Evolutionary conservation across 2,329 filamentous ascomycete genomes (phyloP), one percentile per base, ranked within the genome.

Genomic region (Colletotrichum magnum): DNA sequence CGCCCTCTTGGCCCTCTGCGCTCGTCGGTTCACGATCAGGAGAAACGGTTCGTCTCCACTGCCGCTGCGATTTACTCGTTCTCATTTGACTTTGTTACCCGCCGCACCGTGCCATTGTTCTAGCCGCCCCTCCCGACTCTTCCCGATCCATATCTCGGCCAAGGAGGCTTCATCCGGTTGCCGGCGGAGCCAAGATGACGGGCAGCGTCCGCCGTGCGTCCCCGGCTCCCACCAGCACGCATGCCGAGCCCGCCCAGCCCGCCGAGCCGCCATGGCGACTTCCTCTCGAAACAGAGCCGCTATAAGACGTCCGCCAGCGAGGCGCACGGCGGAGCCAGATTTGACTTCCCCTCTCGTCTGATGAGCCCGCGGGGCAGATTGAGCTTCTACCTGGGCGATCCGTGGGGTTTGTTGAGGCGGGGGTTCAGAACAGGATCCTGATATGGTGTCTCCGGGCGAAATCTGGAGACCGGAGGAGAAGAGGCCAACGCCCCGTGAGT

Each of bases 191-290:
- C 16, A 48, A 5, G 5, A 18, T 18, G 52, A 6, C 28, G 28
- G 18, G 9, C 47, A 50, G 18, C 47, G 18, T 50, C 21, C 18
- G 10, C 12, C 21, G 16, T 18, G 47, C 18, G 39, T 12, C 26
- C 39, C 13, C 13, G 21, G 53, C 47, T 68, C 48, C 43, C 15
- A 26, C 2, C 24, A 41, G 9, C 21, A 56, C 15, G 60, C 28
- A 51, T n/a, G 53, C 43, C 32, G 28, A 43, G 45, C 47, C 18
- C 47, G 47, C 58, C 58, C 16, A 60, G 58, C 18, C 26, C 60
- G 48, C 54, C 60, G 12, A 65, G 61, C 24, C 45, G 6, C 26
- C 36, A 18, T 36, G 6, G 18, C 24, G n/a, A 6, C 41, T 32
- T 64, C 39, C 5, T 28, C 15, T 2, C 32, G 48, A 26, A 16